A percentile compares a stretch with the other conserved stretches of the same genome.
Conservation (phyloP, 1,139 yeast genomes). For the Hansenula sp. region DNA sequence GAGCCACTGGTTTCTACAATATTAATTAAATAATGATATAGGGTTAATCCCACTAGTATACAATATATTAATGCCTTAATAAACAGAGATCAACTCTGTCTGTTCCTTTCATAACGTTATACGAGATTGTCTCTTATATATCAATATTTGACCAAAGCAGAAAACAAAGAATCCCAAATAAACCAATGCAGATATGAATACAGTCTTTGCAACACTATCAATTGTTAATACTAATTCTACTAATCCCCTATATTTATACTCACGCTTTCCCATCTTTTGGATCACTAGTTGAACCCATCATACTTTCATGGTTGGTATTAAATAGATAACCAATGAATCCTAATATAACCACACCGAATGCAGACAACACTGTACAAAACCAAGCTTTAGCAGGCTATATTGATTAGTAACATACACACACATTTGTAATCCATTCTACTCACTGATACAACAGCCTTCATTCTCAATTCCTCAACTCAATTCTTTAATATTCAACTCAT, state of each 20-base stretch:
- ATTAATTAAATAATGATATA: no score
- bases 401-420: not conserved
- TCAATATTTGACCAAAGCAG: constrained; percentile 76
- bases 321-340: constrained; percentile 82
- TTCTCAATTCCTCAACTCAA: no score
- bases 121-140: constrained; percentile 38
- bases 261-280: constrained; percentile 88
- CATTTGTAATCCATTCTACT: constrained; percentile 14
- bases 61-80: not conserved
- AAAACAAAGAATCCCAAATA: constrained; percentile 75
- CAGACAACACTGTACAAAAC: constrained; percentile 90
- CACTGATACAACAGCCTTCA: constrained; percentile 44
- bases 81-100: not conserved
- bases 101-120: constrained; percentile 3
- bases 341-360: constrained; percentile 84
- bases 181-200: constrained; percentile 84
- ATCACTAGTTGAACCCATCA: constrained; percentile 88
- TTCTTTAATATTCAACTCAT: not conserved
- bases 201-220: constrained; percentile 73
- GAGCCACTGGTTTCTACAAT: no score
- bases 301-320: constrained; percentile 76
- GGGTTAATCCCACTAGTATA: not conserved
- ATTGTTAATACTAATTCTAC: not conserved
- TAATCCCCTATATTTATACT: constrained; percentile 23
- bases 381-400: constrained; percentile 79